phyloP scores from a whole-genome alignment of 1,139 yeast species.

The Candida neerlandica region DNA sequence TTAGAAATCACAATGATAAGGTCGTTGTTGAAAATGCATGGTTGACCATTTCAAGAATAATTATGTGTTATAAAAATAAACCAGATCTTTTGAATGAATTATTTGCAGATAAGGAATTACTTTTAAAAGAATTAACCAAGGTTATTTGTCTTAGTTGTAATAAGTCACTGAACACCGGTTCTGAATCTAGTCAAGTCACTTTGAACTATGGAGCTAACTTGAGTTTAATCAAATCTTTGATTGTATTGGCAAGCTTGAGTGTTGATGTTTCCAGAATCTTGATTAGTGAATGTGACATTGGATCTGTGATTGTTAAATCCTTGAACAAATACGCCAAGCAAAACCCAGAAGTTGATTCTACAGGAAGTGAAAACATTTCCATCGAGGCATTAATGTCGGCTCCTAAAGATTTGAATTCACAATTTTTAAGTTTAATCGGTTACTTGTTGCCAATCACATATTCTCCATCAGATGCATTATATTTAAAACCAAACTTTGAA shows the following conservation, averaged over 20 bases:
- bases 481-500: constrained; percentile 27
- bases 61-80: constrained; percentile 52
- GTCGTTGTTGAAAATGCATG: constrained; percentile 71
- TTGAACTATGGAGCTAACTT: constrained; percentile 36
- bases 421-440: constrained; percentile 59
- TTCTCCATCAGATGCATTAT: constrained; percentile 32
- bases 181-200: constrained; percentile 23
- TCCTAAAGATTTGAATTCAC: constrained; percentile 64
- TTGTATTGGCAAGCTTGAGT: constrained; percentile 39
- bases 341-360: constrained; percentile 1
- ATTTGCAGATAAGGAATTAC: constrained; percentile 30
- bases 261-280: constrained; percentile 44
- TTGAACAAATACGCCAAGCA: constrained; percentile 41
- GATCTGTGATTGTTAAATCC: constrained; percentile 45
- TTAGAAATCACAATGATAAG: constrained; percentile 59
- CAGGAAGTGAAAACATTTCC: constrained; percentile 13
- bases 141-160: constrained; percentile 34
- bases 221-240: constrained; percentile 45
- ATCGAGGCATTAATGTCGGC: constrained; percentile 76
- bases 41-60: constrained; percentile 64
- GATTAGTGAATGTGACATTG: constrained; percentile 42
- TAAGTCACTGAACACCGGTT: constrained; percentile 23
- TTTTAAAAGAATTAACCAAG: constrained; percentile 30
- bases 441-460: constrained; percentile 56
- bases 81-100: constrained; percentile 51